Conservation (phyloP, 768 basidiomycete species). For the Fomitopsis pulvina region DNA sequence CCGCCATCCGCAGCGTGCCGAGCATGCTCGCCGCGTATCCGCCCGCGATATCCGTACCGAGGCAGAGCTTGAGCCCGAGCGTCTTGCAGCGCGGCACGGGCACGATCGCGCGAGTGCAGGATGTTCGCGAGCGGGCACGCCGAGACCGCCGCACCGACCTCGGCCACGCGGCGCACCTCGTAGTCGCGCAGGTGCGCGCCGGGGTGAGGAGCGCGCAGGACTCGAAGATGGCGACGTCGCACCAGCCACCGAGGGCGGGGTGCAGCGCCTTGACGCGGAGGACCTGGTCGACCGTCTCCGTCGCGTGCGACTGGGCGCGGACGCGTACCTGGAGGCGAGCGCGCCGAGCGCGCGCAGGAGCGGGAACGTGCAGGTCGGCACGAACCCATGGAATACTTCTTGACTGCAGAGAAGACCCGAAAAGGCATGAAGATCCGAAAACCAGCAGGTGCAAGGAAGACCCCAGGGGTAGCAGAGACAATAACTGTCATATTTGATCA, state of each 20-base stretch:
- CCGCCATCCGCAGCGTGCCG: constrained; percentile 73
- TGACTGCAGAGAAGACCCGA: no score
- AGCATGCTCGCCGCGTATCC: constrained; percentile 79
- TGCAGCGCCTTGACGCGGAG: constrained; percentile 60
- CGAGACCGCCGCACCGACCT: constrained; percentile 56
- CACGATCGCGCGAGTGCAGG: constrained; percentile 77
- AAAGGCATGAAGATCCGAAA: no score
- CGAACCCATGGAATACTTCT: no score
- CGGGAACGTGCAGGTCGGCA: constrained; percentile 78
- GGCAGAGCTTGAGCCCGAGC: constrained; percentile 59
- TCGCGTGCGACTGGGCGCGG: constrained; percentile 74
- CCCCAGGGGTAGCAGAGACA: no score
- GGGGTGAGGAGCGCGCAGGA: constrained; percentile 66
- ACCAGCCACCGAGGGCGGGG: constrained; percentile 24
- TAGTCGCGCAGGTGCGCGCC: constrained; percentile 69
- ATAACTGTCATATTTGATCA: no score
- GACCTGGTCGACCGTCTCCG: constrained; percentile 72
- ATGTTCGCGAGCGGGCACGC: constrained; percentile 87
- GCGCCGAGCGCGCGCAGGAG: no score
- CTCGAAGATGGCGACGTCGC: constrained; percentile 62
- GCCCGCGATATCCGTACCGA: constrained; percentile 83
- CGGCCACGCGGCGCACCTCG: constrained; percentile 44
- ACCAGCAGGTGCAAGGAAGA: no score
- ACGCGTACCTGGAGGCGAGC: constrained; percentile 41
- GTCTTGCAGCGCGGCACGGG: constrained; percentile 64